phyloP scores from a whole-genome alignment of 805 yeast genomes.

The Priceomyces medius region DNA sequence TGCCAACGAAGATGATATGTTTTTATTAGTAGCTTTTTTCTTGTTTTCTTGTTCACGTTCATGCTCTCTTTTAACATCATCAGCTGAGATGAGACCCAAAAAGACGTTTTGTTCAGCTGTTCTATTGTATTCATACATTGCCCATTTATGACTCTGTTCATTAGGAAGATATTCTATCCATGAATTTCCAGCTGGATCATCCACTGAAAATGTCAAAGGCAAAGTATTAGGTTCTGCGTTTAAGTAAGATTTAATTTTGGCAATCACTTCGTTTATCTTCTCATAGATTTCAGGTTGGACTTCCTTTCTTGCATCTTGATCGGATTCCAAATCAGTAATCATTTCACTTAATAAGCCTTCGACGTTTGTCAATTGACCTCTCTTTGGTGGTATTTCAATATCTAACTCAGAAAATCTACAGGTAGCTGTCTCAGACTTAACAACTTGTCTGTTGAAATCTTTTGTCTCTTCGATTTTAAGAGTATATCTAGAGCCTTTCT shows the following conservation, averaged over 20 bases:
- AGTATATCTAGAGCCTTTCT: conserved; percentile 75
- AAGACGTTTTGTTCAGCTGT: conserved; percentile 84
- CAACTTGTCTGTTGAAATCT: conserved; percentile 87
- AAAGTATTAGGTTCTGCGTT: conserved; percentile 65
- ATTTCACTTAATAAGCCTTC: conserved; percentile 88
- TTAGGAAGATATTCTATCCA: conserved; percentile 91
- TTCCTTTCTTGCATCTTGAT: conserved; percentile 76
- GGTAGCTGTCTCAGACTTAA: conserved; percentile 83
- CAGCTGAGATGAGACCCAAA: conserved; percentile 76
- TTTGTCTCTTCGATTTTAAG: conserved; percentile 63
- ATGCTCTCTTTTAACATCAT: conserved; percentile 51
- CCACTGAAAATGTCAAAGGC: conserved; percentile 76
- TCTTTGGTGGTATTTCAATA: conserved; percentile 91
- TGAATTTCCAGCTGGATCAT: conserved; percentile 97
- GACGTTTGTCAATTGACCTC: conserved; percentile 88
- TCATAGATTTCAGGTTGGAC: conserved; percentile 72
- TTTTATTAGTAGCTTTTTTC: conserved; percentile 38
- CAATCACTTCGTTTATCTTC: conserved; percentile 70
- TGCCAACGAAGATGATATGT: conserved; percentile 21
- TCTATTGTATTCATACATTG: conserved; percentile 76
- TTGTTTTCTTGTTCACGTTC: conserved; percentile 50
- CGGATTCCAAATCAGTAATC: conserved; percentile 73
- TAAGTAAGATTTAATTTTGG: conserved; percentile 56
- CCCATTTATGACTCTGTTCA: conserved; percentile 88
- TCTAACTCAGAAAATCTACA: conserved; percentile 82